Percentiles rank a stretch among this genome's conserved stretches.
These are phyloP conservation scores for Trypanosoma lewisi DNA, from an alignment of 208 protist species.

Conservation along the genomic window DNA sequence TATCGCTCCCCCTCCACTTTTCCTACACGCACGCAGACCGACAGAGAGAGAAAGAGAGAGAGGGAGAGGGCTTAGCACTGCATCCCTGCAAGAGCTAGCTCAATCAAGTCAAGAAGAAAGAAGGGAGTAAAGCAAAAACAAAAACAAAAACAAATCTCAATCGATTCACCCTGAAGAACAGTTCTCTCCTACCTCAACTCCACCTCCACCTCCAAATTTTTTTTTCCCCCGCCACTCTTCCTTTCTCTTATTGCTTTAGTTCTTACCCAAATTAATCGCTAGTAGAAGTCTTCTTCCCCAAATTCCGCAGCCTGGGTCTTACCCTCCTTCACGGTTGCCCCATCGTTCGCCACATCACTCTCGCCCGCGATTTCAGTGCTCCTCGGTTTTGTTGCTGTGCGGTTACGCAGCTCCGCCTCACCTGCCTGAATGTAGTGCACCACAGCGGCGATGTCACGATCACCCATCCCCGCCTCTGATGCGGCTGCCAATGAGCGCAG, in stretches of 20 bases:
- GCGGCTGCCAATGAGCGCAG: constrained; percentile 72
- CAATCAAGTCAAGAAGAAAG: no score
- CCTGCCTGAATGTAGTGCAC: constrained; percentile 82
- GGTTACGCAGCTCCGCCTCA: constrained; percentile 32
- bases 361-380: neutral
- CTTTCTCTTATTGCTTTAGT: neutral
- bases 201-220: no score
- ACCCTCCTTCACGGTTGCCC: neutral
- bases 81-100: no score
- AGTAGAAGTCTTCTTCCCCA: constrained; percentile 71
- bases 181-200: no score
- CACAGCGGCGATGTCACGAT: constrained; percentile 71
- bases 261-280: no score
- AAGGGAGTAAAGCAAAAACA: no score
- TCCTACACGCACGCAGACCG: no score
- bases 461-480: constrained; percentile 64
- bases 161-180: no score
- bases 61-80: no score
- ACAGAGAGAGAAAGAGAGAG: no score
- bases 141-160: no score
- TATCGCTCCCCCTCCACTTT: neutral
- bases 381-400: neutral
- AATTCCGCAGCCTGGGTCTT: constrained; percentile 27
- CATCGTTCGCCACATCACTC: neutral
- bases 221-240: neutral